Conservation (phyloP, 352 stramenopile species). For the Globisporangium nunn region DNA sequence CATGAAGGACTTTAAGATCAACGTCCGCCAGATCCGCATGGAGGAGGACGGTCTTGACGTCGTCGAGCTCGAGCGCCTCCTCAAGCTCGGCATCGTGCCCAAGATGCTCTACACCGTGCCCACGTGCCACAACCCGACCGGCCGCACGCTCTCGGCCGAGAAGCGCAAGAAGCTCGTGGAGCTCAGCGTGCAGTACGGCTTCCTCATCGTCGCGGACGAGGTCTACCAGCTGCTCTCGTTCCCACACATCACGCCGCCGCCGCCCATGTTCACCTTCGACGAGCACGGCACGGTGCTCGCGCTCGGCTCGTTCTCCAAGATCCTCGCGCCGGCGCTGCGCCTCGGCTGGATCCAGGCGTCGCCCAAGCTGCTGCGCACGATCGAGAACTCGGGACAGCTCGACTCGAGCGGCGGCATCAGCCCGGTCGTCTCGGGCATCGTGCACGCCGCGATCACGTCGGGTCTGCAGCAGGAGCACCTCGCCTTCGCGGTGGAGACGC, state of each 20-base stretch:
- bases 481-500: slow-evolving; percentile 60
- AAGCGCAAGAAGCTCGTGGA: slow-evolving; percentile 85
- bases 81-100: slow-evolving; percentile 65
- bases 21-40: slow-evolving; percentile 88
- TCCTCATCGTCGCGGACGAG: slow-evolving; percentile 91
- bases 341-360: slow-evolving; percentile 85
- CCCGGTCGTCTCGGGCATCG: slow-evolving; percentile 87
- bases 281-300: slow-evolving; percentile 76
- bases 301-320: slow-evolving; percentile 94
- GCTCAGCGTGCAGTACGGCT: slow-evolving; percentile 86
- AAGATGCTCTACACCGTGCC: slow-evolving; percentile 94
- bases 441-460: slow-evolving; percentile 64
- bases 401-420: slow-evolving; percentile 91
- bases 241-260: slow-evolving; percentile 71
- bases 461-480: slow-evolving; percentile 72
- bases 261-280: slow-evolving; percentile 83
- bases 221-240: slow-evolving; percentile 95
- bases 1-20: slow-evolving; percentile 92
- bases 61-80: slow-evolving; percentile 79
- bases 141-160: slow-evolving; percentile 72
- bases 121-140: slow-evolving; percentile 94
- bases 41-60: slow-evolving; percentile 83
- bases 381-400: slow-evolving; percentile 85
- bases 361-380: slow-evolving; percentile 57
- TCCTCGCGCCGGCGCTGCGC: slow-evolving; percentile 88